Percentiles rank a stretch among this genome's conserved stretches.
Evolutionary conservation across 306 rosid genomes (phyloP).

Genomic region (Parietaria judaica): DNA sequence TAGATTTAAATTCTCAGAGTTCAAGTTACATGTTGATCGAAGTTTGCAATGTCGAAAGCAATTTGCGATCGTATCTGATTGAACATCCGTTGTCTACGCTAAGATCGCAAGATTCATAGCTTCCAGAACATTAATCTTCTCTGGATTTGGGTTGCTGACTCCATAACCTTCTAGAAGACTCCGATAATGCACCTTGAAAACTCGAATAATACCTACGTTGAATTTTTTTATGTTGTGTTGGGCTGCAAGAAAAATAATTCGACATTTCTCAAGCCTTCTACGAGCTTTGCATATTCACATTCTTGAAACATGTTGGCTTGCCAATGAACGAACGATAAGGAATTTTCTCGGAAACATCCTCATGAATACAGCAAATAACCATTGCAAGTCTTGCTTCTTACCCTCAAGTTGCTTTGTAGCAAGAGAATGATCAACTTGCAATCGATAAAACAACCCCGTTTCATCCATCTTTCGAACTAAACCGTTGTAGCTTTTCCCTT

Average conservation of each 20-base stretch:
- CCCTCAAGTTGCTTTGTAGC: slow-evolving; percentile 6
- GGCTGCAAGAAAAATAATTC: background rate
- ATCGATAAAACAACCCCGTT: slow-evolving; percentile 1
- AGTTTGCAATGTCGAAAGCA: background rate
- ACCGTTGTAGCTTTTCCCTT: background rate
- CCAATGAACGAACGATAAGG: background rate
- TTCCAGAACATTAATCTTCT: background rate
- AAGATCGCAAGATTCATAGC: slow-evolving; percentile 2
- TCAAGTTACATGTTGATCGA: background rate
- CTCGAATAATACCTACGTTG: background rate
- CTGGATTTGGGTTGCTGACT: background rate
- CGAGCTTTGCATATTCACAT: background rate
- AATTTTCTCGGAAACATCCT: slow-evolving; percentile 4
- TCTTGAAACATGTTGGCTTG: background rate
- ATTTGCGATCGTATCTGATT: background rate
- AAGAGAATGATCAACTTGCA: background rate
- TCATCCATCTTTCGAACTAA: slow-evolving; percentile 1
- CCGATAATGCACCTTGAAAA: background rate
- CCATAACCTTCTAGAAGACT: background rate
- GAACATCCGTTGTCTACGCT: slow-evolving; percentile 2
- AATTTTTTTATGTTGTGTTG: background rate
- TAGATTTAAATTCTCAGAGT: slow-evolving; percentile 1
- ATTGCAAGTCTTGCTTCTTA: slow-evolving; percentile 6
- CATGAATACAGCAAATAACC: slow-evolving; percentile 2
- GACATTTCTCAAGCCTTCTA: background rate